These are phyloP conservation scores for Hymenotorrendiella dingleyae DNA, from an alignment of 2,329 filamentous ascomycete species.

Conservation along the genomic window DNA sequence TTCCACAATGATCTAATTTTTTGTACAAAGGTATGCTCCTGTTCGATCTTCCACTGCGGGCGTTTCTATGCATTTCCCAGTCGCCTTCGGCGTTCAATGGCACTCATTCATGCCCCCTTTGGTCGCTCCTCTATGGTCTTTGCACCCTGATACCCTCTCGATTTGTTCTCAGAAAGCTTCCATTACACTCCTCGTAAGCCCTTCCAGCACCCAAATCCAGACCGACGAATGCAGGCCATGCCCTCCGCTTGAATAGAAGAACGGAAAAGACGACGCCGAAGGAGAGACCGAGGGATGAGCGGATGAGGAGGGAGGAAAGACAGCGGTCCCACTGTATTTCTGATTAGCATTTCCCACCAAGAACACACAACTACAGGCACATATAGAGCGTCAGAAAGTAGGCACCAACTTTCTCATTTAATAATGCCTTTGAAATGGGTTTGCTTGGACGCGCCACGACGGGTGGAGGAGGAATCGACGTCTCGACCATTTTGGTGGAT, in stretches of 20 bases:
- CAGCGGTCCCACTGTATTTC: conserved; percentile 97
- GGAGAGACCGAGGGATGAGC: conserved; percentile 88
- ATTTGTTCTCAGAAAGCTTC: conserved; percentile 27
- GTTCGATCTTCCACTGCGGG: conserved; percentile 1
- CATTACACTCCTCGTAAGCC: conserved; percentile 97
- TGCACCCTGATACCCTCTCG: conserved; percentile 27
- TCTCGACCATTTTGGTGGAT: conserved; percentile 25
- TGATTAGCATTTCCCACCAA: too few species aligned
- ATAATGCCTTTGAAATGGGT: conserved; percentile 92
- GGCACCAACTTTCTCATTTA: conserved; percentile 92
- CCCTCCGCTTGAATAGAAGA: conserved; percentile 93
- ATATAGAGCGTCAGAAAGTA: too few species aligned
- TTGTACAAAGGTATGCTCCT: conserved; percentile 23
- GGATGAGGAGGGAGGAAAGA: conserved; percentile 94
- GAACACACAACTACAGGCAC: too few species aligned
- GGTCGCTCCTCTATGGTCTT: conserved; percentile 22
- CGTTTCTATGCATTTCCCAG: not conserved
- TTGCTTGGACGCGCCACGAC: conserved; percentile 61
- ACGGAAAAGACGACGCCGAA: conserved; percentile 99
- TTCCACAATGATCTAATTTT: conserved; percentile 15
- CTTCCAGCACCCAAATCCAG: conserved; percentile 92
- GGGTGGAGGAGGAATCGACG: conserved; percentile 45
- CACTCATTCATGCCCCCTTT: too few species aligned
- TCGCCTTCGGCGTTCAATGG: too few species aligned
- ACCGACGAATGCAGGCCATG: conserved; percentile 94